Conservation (phyloP, 2,329 filamentous ascomycete genomes). For the Neonectria hederae region DNA sequence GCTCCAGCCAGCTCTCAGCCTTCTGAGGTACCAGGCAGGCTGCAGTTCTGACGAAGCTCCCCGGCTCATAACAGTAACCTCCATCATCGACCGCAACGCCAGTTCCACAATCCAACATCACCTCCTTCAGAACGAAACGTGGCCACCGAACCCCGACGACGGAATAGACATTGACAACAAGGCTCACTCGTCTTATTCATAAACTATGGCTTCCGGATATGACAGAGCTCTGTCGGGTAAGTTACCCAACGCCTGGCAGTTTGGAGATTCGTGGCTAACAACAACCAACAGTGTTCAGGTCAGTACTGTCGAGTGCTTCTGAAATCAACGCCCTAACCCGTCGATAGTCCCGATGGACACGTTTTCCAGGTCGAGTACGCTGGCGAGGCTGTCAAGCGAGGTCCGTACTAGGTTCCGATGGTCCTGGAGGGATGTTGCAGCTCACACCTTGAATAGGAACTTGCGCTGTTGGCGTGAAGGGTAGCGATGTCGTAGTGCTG, state of each 20-base stretch:
- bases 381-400: conserved; percentile 97
- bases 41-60: conserved; percentile 54
- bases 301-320: conserved; percentile 44
- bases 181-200: conserved; percentile 15
- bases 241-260: conserved; percentile 47
- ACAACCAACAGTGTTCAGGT: conserved; percentile 80
- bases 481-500: conserved; percentile 90
- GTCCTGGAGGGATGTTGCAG: conserved; percentile 8
- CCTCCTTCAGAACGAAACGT: conserved; percentile 18
- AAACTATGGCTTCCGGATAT: conserved; percentile 88
- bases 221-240: conserved; percentile 98
- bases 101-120: conserved; percentile 27
- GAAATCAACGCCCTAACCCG: conserved; percentile 53
- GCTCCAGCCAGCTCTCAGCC: conserved; percentile 45
- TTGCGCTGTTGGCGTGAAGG: conserved; percentile 97
- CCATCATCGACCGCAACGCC: conserved; percentile 30
- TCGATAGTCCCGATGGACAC: conserved; percentile 90
- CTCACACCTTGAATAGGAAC: conserved; percentile 70
- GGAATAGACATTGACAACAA: conserved; percentile 6
- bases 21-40: conserved; percentile 46
- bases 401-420: conserved; percentile 57
- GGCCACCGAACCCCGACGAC: neutral
- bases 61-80: conserved; percentile 39
- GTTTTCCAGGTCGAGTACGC: conserved; percentile 99
- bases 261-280: conserved; percentile 56